phyloP scores from a whole-genome alignment of 2,329 filamentous ascomycete genomes.

The Aspergillus transmontanensis region DNA sequence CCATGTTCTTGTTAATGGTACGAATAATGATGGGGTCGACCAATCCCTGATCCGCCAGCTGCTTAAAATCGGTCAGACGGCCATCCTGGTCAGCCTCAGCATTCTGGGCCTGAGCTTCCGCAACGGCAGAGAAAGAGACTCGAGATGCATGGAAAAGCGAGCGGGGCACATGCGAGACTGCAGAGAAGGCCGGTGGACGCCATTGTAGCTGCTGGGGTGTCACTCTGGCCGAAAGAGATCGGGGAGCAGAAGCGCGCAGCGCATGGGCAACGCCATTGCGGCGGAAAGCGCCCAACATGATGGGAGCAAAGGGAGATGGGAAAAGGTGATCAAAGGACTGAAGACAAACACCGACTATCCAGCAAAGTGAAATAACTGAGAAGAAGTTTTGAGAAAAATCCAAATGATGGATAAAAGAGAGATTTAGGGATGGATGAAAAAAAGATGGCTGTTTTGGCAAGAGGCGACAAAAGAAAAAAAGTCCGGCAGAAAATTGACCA shows the following conservation, averaged over 20 bases:
- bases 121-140: constrained; percentile 27
- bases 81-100: constrained; percentile 18
- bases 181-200: constrained; percentile 24
- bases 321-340: neutral
- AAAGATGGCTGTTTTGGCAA: neutral
- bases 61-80: constrained; percentile 40
- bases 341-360: constrained; percentile 3
- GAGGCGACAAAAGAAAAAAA: constrained; percentile 23
- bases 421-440: neutral
- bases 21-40: constrained; percentile 68
- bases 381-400: neutral
- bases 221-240: constrained; percentile 29
- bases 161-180: constrained; percentile 22
- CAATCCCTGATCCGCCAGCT: constrained; percentile 40
- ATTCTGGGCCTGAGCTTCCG: constrained; percentile 26
- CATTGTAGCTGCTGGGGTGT: constrained; percentile 32
- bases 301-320: constrained; percentile 11
- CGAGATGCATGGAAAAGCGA: constrained; percentile 36
- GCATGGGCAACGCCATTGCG: constrained; percentile 41
- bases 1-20: constrained; percentile 71
- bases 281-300: constrained; percentile 44
- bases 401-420: neutral
- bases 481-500: constrained; percentile 9
- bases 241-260: constrained; percentile 37
- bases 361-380: constrained; percentile 5